Evolutionary conservation across 1,284 basidiomycete species (phyloP).

Genomic region (Hymenochaete sp.): DNA sequence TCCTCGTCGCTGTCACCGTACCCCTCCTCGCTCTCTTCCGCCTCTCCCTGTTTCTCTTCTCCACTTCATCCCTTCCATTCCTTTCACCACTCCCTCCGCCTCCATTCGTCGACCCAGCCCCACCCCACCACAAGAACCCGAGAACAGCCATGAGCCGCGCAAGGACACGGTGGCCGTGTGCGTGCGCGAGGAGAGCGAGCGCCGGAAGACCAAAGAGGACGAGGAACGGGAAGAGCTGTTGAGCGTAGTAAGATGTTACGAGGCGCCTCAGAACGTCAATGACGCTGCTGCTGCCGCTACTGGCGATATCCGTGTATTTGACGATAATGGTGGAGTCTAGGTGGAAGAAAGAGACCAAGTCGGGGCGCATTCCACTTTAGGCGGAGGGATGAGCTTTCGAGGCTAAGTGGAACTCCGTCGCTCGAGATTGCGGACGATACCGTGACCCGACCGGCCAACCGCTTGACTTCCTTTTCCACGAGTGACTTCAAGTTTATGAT

Average conservation of each 20-base stretch:
- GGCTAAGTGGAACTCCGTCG: too few species aligned
- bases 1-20: slow-evolving; percentile 23
- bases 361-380: too few species aligned
- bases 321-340: too few species aligned
- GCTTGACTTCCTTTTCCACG: too few species aligned
- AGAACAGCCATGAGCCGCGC: slow-evolving; percentile 1
- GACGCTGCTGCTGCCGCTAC: too few species aligned
- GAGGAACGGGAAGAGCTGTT: slow-evolving; percentile 14
- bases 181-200: slow-evolving; percentile 12
- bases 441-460: too few species aligned
- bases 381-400: too few species aligned
- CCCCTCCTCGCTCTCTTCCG: slow-evolving; percentile 36
- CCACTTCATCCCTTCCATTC: neutral
- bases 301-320: too few species aligned
- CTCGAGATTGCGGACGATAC: too few species aligned
- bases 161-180: slow-evolving; percentile 1
- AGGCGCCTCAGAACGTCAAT: too few species aligned
- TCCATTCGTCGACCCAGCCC: slow-evolving; percentile 4
- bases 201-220: slow-evolving; percentile 13
- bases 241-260: slow-evolving; percentile 6
- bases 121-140: slow-evolving; percentile 16
- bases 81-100: neutral
- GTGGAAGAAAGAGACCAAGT: too few species aligned
- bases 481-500: too few species aligned
- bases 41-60: neutral